phyloP scores from a whole-genome alignment of 192 early-diverging fungal genomes.

The Backusella tuberculispora region DNA sequence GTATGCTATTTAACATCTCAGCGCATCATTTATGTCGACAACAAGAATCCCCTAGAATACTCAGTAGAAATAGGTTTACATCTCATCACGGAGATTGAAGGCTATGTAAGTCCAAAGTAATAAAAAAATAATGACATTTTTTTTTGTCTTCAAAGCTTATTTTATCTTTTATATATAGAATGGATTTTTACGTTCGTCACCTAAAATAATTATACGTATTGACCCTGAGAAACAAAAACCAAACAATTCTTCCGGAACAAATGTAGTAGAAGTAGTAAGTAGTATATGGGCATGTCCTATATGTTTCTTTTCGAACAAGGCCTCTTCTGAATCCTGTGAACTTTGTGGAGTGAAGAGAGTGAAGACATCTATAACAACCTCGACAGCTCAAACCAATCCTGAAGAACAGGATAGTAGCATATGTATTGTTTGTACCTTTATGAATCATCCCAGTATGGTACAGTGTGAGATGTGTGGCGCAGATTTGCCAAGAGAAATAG shows the following conservation, averaged over 20 bases:
- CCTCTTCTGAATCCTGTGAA: constrained; percentile 48
- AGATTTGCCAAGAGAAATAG: constrained; percentile 50
- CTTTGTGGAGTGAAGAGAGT: constrained; percentile 58
- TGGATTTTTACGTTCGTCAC: constrained; percentile 61
- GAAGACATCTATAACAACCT: neutral
- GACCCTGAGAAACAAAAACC: neutral
- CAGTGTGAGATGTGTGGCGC: constrained; percentile 87
- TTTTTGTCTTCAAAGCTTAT: neutral
- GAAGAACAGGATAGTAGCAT: constrained; percentile 24
- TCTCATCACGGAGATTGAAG: constrained; percentile 47
- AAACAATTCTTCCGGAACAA: neutral
- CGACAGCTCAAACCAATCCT: neutral
- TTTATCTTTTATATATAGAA: constrained; percentile 27
- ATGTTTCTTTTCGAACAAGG: constrained; percentile 54
- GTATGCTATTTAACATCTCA: constrained; percentile 74
- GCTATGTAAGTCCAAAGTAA: constrained; percentile 45
- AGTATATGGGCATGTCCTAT: constrained; percentile 57
- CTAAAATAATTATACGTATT: constrained; percentile 65
- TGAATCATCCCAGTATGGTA: constrained; percentile 81
- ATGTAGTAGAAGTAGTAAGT: neutral
- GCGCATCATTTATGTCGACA: constrained; percentile 83
- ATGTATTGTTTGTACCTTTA: constrained; percentile 86
- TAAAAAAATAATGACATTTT: neutral
- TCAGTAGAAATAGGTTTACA: constrained; percentile 61
- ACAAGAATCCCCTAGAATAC: constrained; percentile 51